Evolutionary conservation across 106 monocot genomes (phyloP), one percentile per base, ranked within the genome.

Genomic region (Phalaenopsis aphrodite): DNA sequence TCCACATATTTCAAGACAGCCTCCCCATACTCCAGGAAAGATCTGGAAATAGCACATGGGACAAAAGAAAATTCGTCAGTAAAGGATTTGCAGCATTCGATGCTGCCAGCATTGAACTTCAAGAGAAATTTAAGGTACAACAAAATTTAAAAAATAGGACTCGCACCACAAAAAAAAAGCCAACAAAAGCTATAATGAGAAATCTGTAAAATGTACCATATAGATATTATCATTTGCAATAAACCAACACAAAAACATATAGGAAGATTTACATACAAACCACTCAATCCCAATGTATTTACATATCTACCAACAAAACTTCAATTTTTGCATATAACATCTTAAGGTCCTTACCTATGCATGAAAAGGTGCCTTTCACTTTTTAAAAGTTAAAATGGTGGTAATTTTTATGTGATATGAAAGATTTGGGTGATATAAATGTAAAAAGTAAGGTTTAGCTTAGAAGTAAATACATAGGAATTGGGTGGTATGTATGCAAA

Each of bases 21-120:
- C 68, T 98, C 89, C 57, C 98, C 98, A 84, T 98, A 98, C 21
- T 92, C 91, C 19, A 86, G 92, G 83, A 98, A 94, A 72, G 94
- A 91, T 85, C 98, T 98, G 85, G 67, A 90, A 78, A 5, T 7
- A 82, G 30, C 45, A 79, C 57, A 56, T 47, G 66, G 21, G 3
- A 76, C 30, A 75, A 66, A 69, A 30, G 12, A 74, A 41, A 18
- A 74, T 16, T 16, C 43, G 30, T 41, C 10, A 5, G 18, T 16
- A 5, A 42, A 16, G 5, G 6, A 42, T 74, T 74, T 8, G 5
- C 18, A 72, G 16, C 2, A 72, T 42, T 72, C 16, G 42, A 68
- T 68, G 68, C 3, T 68, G 68, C 36, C 36, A 10, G 1, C 68
- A 68, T 36, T 68, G 8, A 5, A 36, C 68, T 68, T 68, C 30